Base-by-base conservation (phyloP, 208 protist species). In the Phytomonas sp. region DNA sequence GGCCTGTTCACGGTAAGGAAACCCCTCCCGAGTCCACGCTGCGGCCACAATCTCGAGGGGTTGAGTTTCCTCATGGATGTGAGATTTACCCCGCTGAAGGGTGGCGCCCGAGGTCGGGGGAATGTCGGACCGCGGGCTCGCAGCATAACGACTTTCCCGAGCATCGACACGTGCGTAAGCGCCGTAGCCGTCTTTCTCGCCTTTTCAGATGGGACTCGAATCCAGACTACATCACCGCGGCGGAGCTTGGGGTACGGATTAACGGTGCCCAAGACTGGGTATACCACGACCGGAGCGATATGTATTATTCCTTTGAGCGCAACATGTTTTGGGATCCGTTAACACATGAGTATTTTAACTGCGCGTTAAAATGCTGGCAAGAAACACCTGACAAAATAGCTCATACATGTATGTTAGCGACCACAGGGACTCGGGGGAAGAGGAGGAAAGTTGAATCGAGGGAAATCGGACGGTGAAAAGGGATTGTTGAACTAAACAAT, bases 271-370 rank as follows among this genome's bases (percentile, higher is more conserved):
- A 76, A 17, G 86, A 95, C 69, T 95, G 89, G 89, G 75, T 95
- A 15, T 95, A 95, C 73, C 86, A 92, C 53, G 80, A 89, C 60
- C 76, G 71, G 36, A 92, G 83, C 73, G 89, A 95, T 70, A 83
- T 92, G 76, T 95, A 88, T 68, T 95, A 92, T 71, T 85, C 79
- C 31, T 92, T 91, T 62, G 63, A 78, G 15, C 66, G 81, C 0
- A 78, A 92, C 71, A 83, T 81, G 77, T 95, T 95, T 75, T 95
- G 82, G 81, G 89, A 95, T 59, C 89, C 89, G 20, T 70, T 89
- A 34, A 88, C 80, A 37, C 56, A 56, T 15, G 78, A 84, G 73
- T 95, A 95, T 73, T 95, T 85, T 73, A 89, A 83, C 68, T 79
- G 82, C 29, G 73, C 65, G 7, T 68, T 95, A 62, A 71, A 76